Evolutionary conservation across 2,329 filamentous ascomycete species (phyloP).

Genomic region (Colletotrichum magnum): DNA sequence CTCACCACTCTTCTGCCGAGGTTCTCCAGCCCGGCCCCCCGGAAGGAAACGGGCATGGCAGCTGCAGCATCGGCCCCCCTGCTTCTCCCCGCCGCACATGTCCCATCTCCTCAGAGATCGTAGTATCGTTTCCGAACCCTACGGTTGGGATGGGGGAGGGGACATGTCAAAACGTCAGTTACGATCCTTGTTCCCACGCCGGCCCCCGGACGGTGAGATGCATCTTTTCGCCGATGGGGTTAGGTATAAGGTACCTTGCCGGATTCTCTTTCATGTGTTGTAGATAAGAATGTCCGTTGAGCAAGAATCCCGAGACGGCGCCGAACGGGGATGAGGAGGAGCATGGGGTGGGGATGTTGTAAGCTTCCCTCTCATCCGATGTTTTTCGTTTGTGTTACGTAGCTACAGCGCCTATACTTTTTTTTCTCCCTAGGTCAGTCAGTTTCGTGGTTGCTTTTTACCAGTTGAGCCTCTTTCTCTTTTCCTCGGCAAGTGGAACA

Average conservation of each 20-base stretch:
- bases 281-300: slow-evolving; percentile 3
- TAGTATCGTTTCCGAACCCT: no score
- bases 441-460: no score
- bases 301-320: slow-evolving; percentile 21
- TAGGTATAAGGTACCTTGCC: not conserved
- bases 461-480: no score
- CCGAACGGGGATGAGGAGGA: not conserved
- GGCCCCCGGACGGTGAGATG: not conserved
- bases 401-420: no score
- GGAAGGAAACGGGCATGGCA: slow-evolving; percentile 18
- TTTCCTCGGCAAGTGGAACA: no score
- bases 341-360: not conserved
- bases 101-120: no score
- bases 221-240: not conserved
- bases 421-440: no score
- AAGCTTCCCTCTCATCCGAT: slow-evolving; percentile 10
- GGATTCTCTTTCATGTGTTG: no score
- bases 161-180: no score
- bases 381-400: not conserved
- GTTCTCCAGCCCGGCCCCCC: not conserved
- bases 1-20: no score
- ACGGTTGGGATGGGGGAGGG: no score
- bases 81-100: not conserved
- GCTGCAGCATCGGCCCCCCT: not conserved
- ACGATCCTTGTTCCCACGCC: no score